Evolutionary conservation across 805 yeast species (phyloP).

Genomic region (Saccharomyces jurei): DNA sequence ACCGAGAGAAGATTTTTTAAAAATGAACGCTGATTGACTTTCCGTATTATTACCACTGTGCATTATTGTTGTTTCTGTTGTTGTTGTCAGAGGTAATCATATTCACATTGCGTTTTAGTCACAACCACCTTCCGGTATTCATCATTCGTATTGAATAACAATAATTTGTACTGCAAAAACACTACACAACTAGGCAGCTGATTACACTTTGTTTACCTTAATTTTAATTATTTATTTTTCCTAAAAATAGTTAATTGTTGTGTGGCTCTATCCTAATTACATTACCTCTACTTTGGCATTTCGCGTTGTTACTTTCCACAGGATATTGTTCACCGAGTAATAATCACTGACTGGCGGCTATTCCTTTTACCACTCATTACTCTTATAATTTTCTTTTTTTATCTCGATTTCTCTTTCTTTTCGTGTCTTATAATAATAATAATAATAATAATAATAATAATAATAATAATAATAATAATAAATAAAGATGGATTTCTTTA

Average conservation of each 20-base stretch:
- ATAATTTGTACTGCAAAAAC: not conserved
- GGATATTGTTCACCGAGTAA: not conserved
- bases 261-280: not conserved
- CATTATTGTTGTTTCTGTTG: not conserved
- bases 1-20: not conserved
- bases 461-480: not conserved
- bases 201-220: not conserved
- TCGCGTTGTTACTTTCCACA: not conserved
- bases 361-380: not conserved
- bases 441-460: not conserved
- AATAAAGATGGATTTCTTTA: constrained; percentile 8
- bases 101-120: not conserved
- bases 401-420: not conserved
- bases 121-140: not conserved
- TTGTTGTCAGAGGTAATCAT: not conserved
- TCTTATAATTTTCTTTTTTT: not conserved
- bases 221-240: not conserved
- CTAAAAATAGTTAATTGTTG: not conserved
- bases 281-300: not conserved
- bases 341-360: not conserved
- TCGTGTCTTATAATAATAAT: not conserved
- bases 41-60: not conserved
- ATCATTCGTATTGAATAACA: not conserved
- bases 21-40: not conserved
- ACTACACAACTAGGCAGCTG: not conserved